Evolutionary conservation across 306 rosid genomes (phyloP).

Genomic region (Styphnolobium japonicum): DNA sequence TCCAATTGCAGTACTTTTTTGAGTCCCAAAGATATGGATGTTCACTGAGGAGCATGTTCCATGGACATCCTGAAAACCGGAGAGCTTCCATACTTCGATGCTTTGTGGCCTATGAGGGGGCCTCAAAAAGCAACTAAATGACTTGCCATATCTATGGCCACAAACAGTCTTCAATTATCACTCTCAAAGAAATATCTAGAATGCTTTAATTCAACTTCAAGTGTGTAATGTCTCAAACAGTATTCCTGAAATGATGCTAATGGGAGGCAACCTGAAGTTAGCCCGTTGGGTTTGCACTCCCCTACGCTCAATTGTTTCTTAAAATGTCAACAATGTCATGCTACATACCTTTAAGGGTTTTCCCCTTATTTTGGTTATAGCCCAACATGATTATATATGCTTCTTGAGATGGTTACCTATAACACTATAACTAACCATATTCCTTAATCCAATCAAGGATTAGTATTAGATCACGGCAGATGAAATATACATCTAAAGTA

Average conservation of each 20-base stretch:
- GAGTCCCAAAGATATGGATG: conserved; percentile 13
- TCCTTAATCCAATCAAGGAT: neutral
- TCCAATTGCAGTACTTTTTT: conserved; percentile 5
- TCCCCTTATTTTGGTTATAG: neutral
- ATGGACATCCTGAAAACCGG: conserved; percentile 44
- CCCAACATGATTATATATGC: neutral
- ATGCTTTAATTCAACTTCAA: neutral
- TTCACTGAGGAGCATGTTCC: conserved; percentile 43
- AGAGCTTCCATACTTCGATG: conserved; percentile 9
- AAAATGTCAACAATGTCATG: conserved; percentile 40
- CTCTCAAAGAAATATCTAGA: conserved; percentile 22
- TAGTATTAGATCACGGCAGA: no score
- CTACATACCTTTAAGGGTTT: neutral
- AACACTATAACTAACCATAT: neutral
- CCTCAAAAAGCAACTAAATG: neutral
- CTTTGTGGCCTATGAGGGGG: neutral
- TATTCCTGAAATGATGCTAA: conserved; percentile 45
- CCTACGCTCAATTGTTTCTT: conserved; percentile 24
- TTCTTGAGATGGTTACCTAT: neutral
- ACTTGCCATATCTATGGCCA: conserved; percentile 12
- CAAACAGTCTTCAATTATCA: conserved; percentile 4
- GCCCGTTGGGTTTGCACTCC: conserved; percentile 31
- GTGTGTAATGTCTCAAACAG: conserved; percentile 18
- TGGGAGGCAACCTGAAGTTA: conserved; percentile 51
- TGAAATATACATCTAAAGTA: no score